These are phyloP conservation scores for Chaetomium globosum DNA, from an alignment of 2,329 filamentous ascomycete genomes.

Conservation along the genomic window DNA sequence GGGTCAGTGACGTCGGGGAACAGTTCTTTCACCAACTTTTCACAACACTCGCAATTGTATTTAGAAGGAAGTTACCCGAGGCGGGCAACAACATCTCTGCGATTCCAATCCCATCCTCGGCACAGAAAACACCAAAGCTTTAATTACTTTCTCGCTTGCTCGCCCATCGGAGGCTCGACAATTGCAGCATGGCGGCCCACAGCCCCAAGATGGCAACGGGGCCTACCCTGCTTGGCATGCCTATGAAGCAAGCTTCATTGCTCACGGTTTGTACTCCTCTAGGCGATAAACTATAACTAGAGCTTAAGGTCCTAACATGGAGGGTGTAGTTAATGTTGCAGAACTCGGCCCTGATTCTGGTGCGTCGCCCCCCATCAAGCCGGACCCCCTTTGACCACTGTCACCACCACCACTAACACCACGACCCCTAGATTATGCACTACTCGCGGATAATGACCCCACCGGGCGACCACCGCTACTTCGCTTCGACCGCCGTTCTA, in stretches of 20 bases:
- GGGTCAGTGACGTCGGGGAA: constrained; percentile 17
- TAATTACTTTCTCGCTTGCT: neutral
- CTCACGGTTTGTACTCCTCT: constrained; percentile 56
- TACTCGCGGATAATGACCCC: constrained; percentile 94
- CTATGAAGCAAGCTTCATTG: constrained; percentile 70
- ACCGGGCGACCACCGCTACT: constrained; percentile 80
- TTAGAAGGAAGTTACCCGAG: neutral
- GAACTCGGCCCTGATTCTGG: constrained; percentile 76
- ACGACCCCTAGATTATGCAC: constrained; percentile 71
- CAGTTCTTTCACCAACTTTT: neutral
- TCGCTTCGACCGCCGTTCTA: constrained; percentile 91
- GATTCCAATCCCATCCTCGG: neutral
- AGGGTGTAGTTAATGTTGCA: constrained; percentile 69
- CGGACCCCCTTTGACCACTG: neutral
- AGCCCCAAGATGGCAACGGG: constrained; percentile 46
- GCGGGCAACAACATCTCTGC: neutral
- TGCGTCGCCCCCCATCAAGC: constrained; percentile 44
- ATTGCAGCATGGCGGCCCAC: constrained; percentile 47
- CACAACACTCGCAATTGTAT: neutral
- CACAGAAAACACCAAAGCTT: neutral
- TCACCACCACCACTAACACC: constrained; percentile 13
- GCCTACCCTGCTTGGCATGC: constrained; percentile 59
- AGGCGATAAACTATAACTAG: neutral
- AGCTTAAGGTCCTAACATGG: constrained; percentile 34
- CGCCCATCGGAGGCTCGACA: neutral